A percentile compares a stretch with the other conserved stretches of the same genome.
Evolutionary conservation across 768 basidiomycete species (phyloP).

Genomic region (Lactarius sp.): DNA sequence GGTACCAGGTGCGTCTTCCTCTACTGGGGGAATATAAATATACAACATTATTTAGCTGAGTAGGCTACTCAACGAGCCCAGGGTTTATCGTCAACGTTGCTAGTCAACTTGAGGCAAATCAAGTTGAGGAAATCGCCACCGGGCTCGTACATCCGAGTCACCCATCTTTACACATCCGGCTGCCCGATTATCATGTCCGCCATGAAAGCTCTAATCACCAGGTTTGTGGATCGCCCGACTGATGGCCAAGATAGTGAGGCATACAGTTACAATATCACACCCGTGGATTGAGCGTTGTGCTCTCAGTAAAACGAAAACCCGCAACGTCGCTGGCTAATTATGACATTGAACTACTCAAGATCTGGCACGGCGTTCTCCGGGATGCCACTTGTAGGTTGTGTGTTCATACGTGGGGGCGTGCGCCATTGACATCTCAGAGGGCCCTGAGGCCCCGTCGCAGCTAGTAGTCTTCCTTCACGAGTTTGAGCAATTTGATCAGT

Average conservation of each 20-base stretch:
- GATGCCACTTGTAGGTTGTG: constrained; percentile 23
- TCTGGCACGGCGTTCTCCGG: constrained; percentile 51
- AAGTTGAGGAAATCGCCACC: constrained; percentile 7
- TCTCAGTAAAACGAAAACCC: constrained; percentile 41
- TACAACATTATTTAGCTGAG: neutral
- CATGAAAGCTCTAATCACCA: constrained; percentile 25
- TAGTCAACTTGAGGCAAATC: constrained; percentile 10
- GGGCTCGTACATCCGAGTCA: constrained; percentile 12
- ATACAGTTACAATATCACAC: neutral
- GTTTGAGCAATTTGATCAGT: constrained; percentile 66
- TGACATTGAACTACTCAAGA: constrained; percentile 55
- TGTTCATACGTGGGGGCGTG: constrained; percentile 7
- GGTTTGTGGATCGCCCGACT: constrained; percentile 23
- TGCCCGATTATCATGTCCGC: constrained; percentile 22
- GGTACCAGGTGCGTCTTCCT: constrained; percentile 18
- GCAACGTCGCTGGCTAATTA: constrained; percentile 51
- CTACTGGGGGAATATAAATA: neutral
- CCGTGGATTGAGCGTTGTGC: constrained; percentile 26
- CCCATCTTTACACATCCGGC: constrained; percentile 21
- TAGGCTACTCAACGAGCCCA: constrained; percentile 21
- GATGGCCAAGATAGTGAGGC: constrained; percentile 22
- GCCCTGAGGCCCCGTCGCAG: constrained; percentile 30
- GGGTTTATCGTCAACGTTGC: constrained; percentile 14
- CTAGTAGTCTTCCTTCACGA: constrained; percentile 64
- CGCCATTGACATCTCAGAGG: constrained; percentile 18